Evolutionary conservation across 1,284 basidiomycete genomes (phyloP), one percentile per base, ranked within the genome.

Genomic region (Calocybe gambosa): DNA sequence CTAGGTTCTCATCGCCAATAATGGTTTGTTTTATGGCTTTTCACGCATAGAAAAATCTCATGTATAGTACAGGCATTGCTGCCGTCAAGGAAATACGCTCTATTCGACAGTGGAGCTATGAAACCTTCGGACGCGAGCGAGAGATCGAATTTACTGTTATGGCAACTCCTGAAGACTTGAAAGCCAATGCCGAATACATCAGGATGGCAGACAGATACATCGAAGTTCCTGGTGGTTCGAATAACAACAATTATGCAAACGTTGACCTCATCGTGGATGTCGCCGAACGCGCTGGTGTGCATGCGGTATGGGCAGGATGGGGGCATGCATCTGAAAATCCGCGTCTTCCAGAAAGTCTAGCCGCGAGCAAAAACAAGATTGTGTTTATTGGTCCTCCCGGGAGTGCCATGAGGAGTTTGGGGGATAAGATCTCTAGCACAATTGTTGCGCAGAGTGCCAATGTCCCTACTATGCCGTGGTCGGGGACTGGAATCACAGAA

Each of bases 161-260:
- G 96, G 94, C 96, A 42, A 99, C 96, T 2, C 96, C 96, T 23
- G 96, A 99, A 66, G 96, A 99, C 73, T 74, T 98, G 54, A 92
- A 93, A 63, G 93, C 98, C 68, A 99, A 99, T 62, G 96, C 96
- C 35, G 96, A 99, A 65, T 99, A 99, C 70, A 99, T 99, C 67
- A 89, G 96, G 57, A 99, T 99, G 96, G 96, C 96, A 28, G 96
- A 99, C 68, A 86, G 94, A 61, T 99, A 96, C 64, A 89, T 99
- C 59, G 96, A 99, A 69, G 96, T 99, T 5, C 95, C 96, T 19
- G 96, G 96, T 56, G 96, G 96, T 51, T 82, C 86, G 41, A 99
- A 99, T 69, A 99, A 99, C 77, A 96, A 99, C 79, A 99, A 99
- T 71, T 99, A 99, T 65, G 96, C 96, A 59, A 99, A 99, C 65